phyloP scores from a whole-genome alignment of 140 eudicot genomes.

The Oenanthe javanica region DNA sequence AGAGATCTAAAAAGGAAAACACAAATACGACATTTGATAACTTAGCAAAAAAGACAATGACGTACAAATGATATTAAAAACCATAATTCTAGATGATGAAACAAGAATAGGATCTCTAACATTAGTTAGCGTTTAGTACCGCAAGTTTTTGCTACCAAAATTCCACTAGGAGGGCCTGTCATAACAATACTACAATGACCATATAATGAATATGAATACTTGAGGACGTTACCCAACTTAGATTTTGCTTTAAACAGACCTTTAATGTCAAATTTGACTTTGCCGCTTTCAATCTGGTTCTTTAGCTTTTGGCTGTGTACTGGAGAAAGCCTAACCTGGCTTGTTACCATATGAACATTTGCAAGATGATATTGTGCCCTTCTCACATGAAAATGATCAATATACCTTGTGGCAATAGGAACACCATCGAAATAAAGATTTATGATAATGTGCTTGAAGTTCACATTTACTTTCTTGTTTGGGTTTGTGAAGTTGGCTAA shows the following conservation, averaged over 20 bases:
- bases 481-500: slow-evolving; percentile 91
- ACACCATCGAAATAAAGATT: slow-evolving; percentile 47
- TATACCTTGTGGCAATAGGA: slow-evolving; percentile 56
- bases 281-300: slow-evolving; percentile 46
- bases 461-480: slow-evolving; percentile 63
- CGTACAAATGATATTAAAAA: not conserved
- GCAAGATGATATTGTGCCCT: slow-evolving; percentile 34
- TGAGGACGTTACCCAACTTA: slow-evolving; percentile 58
- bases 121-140: slow-evolving; percentile 33
- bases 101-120: not conserved
- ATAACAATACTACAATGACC: slow-evolving; percentile 52
- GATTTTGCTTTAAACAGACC: slow-evolving; percentile 57
- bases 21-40: not conserved
- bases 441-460: slow-evolving; percentile 47
- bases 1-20: not conserved
- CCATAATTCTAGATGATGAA: not conserved
- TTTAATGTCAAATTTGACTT: slow-evolving; percentile 41
- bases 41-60: not conserved
- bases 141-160: slow-evolving; percentile 48
- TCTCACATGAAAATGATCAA: slow-evolving; percentile 49
- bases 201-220: slow-evolving; percentile 69
- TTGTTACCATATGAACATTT: slow-evolving; percentile 54
- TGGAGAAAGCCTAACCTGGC: slow-evolving; percentile 65
- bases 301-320: slow-evolving; percentile 31
- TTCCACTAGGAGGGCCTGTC: slow-evolving; percentile 77